phyloP scores from a whole-genome alignment of 441 rosid genomes.

The Gossypium davidsonii region DNA sequence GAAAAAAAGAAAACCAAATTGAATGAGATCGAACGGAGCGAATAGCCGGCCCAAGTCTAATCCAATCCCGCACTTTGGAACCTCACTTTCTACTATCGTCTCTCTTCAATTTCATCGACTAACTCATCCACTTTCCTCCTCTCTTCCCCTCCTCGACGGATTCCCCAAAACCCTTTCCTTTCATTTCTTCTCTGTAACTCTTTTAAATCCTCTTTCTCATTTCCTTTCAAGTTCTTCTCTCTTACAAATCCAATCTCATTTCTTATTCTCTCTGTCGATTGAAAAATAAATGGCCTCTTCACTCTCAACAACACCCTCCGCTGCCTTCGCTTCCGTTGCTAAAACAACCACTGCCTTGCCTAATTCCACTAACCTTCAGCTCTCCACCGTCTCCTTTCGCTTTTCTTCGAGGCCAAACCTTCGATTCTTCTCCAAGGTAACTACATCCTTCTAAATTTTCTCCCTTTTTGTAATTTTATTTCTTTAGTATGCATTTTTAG shows the following conservation, averaged over 20 bases:
- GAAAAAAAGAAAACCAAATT: too few species aligned
- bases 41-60: neutral
- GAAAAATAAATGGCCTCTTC: constrained; percentile 24
- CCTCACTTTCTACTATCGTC: neutral
- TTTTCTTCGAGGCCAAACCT: constrained; percentile 40
- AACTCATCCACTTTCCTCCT: neutral
- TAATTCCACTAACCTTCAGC: constrained; percentile 17
- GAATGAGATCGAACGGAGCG: too few species aligned
- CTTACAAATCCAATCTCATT: neutral
- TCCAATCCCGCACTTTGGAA: neutral
- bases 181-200: constrained; percentile 1
- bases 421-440: constrained; percentile 49
- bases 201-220: constrained; percentile 21
- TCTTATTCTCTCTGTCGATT: neutral
- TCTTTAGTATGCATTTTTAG: neutral
- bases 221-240: constrained; percentile 13
- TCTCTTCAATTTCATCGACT: neutral
- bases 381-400: constrained; percentile 32
- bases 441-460: neutral
- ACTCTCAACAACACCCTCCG: constrained; percentile 25
- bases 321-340: constrained; percentile 24
- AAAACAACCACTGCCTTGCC: constrained; percentile 23
- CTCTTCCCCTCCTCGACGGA: constrained; percentile 6
- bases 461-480: neutral
- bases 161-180: constrained; percentile 19